phyloP scores from a whole-genome alignment of 2,329 filamentous ascomycete genomes.

The Aspergillus arachidicola region DNA sequence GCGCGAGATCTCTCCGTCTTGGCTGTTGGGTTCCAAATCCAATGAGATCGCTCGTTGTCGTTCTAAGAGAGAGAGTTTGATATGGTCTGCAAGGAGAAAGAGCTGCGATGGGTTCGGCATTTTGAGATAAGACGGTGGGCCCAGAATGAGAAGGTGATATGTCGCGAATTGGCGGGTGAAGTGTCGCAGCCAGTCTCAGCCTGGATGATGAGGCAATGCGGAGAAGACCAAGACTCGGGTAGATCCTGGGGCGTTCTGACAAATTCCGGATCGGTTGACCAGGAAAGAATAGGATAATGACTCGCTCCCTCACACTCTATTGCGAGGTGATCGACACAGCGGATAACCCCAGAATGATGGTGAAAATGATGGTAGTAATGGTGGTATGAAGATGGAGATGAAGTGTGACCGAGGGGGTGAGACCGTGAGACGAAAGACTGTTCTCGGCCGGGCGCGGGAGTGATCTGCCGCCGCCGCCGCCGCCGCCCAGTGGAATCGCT shows the following conservation, averaged over 20 bases:
- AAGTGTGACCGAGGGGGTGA: slow-evolving; percentile 1
- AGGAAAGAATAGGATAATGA: neutral
- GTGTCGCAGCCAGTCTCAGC: slow-evolving; percentile 5
- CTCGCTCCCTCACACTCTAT: neutral
- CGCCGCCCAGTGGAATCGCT: slow-evolving; percentile 7
- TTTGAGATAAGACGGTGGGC: slow-evolving; percentile 22
- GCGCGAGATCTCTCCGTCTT: slow-evolving; percentile 85
- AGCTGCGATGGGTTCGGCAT: slow-evolving; percentile 70
- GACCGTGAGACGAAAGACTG: slow-evolving; percentile 2
- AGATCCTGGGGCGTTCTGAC: neutral
- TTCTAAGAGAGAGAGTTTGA: slow-evolving; percentile 93
- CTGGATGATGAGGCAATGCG: slow-evolving; percentile 11
- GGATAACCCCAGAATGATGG: neutral
- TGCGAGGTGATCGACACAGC: neutral
- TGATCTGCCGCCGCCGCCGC: slow-evolving; percentile 20
- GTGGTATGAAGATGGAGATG: slow-evolving; percentile 4
- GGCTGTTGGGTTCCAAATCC: slow-evolving; percentile 74
- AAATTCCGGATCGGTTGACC: slow-evolving; percentile 5
- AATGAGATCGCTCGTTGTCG: slow-evolving; percentile 82
- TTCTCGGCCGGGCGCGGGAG: slow-evolving; percentile 8
- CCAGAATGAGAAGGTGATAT: neutral
- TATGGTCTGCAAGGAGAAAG: slow-evolving; percentile 90
- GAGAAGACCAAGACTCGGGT: slow-evolving; percentile 7
- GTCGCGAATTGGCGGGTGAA: slow-evolving; percentile 4
- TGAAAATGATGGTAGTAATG: neutral